Evolutionary conservation across 1,284 basidiomycete genomes (phyloP).

Genomic region (Fomes fomentarius): DNA sequence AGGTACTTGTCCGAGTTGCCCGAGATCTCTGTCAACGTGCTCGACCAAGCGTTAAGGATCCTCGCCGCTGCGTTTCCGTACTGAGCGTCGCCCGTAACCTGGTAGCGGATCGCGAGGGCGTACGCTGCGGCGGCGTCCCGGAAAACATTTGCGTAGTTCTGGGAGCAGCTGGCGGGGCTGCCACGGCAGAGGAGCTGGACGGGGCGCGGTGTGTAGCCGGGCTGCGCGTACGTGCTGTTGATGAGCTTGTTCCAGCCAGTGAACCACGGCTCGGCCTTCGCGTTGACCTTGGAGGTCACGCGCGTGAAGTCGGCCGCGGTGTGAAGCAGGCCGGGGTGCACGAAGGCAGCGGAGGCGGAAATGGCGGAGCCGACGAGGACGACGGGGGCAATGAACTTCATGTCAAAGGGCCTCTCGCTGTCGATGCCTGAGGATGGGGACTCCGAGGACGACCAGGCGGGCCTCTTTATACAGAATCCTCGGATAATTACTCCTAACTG

Average conservation of each 20-base stretch:
- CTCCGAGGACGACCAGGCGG: neutral
- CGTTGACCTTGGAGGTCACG: neutral
- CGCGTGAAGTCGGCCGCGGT: conserved; percentile 5
- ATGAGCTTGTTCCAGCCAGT: conserved; percentile 10
- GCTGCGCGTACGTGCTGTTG: conserved; percentile 8
- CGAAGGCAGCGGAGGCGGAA: conserved; percentile 3
- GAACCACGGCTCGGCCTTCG: conserved; percentile 1
- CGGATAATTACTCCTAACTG: no score
- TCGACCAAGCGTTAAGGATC: conserved; percentile 7
- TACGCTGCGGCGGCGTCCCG: conserved; percentile 8
- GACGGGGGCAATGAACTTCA: neutral
- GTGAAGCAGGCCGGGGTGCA: conserved; percentile 8
- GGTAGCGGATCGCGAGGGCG: conserved; percentile 3
- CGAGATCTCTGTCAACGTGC: conserved; percentile 8
- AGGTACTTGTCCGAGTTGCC: conserved; percentile 13
- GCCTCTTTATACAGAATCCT: no score
- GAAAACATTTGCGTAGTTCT: conserved; percentile 9
- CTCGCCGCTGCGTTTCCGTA: neutral
- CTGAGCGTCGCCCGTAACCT: conserved; percentile 3
- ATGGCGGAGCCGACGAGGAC: neutral
- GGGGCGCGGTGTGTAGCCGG: conserved; percentile 4
- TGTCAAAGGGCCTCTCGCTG: neutral
- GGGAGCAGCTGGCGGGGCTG: neutral
- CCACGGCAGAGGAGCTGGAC: conserved; percentile 8
- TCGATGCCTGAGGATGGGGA: neutral